phyloP scores from a whole-genome alignment of 192 early-diverging fungal species.

The Gonapodya prolifera region DNA sequence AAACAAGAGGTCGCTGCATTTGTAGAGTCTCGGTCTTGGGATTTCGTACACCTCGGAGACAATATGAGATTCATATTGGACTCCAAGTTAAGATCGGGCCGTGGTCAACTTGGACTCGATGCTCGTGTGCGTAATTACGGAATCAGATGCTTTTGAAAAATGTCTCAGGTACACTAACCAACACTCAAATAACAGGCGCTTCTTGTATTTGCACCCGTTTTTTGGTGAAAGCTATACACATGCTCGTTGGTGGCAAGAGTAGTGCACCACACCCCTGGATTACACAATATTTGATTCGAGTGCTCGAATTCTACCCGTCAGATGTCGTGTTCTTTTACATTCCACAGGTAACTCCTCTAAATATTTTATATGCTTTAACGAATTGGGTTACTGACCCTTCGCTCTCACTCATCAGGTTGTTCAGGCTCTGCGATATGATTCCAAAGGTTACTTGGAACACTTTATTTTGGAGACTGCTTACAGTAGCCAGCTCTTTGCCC shows the following conservation, averaged over 20 bases:
- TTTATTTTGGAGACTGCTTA: conserved; percentile 89
- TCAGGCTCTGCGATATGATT: background rate
- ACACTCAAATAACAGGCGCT: too few relatives aligned
- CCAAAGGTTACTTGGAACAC: conserved; percentile 77
- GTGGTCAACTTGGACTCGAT: too few relatives aligned
- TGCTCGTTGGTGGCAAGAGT: conserved; percentile 27
- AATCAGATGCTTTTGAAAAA: too few relatives aligned
- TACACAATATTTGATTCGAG: conserved; percentile 87
- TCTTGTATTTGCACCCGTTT: background rate
- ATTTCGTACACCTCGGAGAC: too few relatives aligned
- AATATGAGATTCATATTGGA: too few relatives aligned
- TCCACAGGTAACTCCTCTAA: conserved; percentile 79
- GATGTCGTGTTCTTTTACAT: conserved; percentile 98
- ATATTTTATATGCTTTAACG: conserved; percentile 27
- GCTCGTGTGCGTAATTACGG: too few relatives aligned
- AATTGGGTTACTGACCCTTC: background rate
- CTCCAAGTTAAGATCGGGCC: too few relatives aligned
- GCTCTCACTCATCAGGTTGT: background rate
- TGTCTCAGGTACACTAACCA: too few relatives aligned
- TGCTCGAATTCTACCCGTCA: conserved; percentile 77
- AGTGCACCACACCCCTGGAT: conserved; percentile 62
- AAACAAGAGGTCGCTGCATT: too few relatives aligned
- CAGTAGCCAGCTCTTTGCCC: conserved; percentile 93
- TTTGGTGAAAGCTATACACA: background rate
- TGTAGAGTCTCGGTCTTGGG: too few relatives aligned